Base-by-base conservation (phyloP, 1,284 basidiomycete species). In the Stygiomarasmius scandens region DNA sequence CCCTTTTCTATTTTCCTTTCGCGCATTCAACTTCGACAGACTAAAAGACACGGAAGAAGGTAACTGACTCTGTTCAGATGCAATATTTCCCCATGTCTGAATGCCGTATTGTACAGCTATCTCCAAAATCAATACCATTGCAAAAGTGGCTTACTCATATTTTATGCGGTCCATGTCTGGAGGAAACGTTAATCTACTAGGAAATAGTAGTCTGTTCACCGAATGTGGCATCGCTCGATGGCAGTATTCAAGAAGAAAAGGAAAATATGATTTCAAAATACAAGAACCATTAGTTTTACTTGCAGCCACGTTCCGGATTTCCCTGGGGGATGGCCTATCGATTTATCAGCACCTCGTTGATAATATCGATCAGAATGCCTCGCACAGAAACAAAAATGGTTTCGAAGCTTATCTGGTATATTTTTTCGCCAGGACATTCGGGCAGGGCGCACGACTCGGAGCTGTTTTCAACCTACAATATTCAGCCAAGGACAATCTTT, bases 251-350 rank as follows among this genome's bases (percentile, higher is more conserved):
- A 32, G 6, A 32, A 32, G 12, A 12, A 32, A 32, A 12, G 12
- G 29, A 32, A 32, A 32, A 12, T 32, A 6, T 32, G 29, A 32
- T 12, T 32, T 5, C 12, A 38, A 32, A 38, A 23, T 56, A 14
- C 27, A 49, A 32, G 48, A 56, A 22, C 54, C 54, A 16, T 48
- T 56, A 5, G 48, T 56, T 19, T 19, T 56, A 41, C 19, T 56
- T 12, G 34, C 54, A 27, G 22, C 46, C 4, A n/a, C 47, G 6
- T 24, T 55, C 1, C 49, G 47, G 47, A 12, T 55, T 34, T 41
- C 48, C 29, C 32, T 27, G 11, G 16, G 45, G 22, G 5, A 1
- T 9, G 24, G 2, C 1, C 10, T 29, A n/a, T 32, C 24, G 1
- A 3, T 53, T 0, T 53, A 53, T 44, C 27, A 34, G 14, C 22